phyloP scores from a whole-genome alignment of 345 rosid genomes.

The Erodium maritimum region DNA sequence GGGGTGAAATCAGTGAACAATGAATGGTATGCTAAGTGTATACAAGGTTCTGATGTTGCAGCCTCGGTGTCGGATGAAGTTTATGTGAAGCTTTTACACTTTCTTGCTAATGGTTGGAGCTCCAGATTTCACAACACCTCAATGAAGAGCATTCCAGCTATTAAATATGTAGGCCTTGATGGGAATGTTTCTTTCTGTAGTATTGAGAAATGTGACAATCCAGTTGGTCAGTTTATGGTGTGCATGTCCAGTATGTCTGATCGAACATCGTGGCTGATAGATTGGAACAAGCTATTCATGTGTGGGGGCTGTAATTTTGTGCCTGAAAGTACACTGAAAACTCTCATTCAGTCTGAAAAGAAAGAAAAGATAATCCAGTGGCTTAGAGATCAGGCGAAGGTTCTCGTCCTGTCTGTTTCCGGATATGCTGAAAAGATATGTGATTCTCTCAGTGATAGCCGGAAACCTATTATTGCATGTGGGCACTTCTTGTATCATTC shows the following conservation, averaged over 20 bases:
- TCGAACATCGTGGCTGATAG: conserved; percentile 35
- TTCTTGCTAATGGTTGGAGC: conserved; percentile 44
- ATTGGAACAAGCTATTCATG: conserved; percentile 41
- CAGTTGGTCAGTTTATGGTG: not conserved
- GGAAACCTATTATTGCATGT: conserved; percentile 29
- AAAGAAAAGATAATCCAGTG: conserved; percentile 22
- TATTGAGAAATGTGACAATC: conserved; percentile 9
- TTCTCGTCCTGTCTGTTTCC: conserved; percentile 11
- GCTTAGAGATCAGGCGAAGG: conserved; percentile 18
- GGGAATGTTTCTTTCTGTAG: conserved; percentile 29
- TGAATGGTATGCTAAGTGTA: conserved; percentile 55
- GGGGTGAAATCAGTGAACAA: conserved; percentile 27
- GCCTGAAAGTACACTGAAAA: conserved; percentile 27
- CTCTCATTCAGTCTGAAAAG: conserved; percentile 14
- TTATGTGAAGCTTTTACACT: conserved; percentile 37
- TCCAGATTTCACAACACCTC: conserved; percentile 19
- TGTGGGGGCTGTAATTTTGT: conserved; percentile 27
- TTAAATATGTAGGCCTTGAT: conserved; percentile 30
- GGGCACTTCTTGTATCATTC: conserved; percentile 55
- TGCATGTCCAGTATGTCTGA: conserved; percentile 10
- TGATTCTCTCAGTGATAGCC: conserved; percentile 12
- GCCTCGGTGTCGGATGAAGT: conserved; percentile 32
- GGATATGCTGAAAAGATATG: conserved; percentile 19
- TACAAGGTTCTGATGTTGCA: conserved; percentile 41
- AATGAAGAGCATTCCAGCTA: conserved; percentile 29